Conservation (phyloP, 2,329 filamentous ascomycete genomes). For the Colletotrichum sp. region DNA sequence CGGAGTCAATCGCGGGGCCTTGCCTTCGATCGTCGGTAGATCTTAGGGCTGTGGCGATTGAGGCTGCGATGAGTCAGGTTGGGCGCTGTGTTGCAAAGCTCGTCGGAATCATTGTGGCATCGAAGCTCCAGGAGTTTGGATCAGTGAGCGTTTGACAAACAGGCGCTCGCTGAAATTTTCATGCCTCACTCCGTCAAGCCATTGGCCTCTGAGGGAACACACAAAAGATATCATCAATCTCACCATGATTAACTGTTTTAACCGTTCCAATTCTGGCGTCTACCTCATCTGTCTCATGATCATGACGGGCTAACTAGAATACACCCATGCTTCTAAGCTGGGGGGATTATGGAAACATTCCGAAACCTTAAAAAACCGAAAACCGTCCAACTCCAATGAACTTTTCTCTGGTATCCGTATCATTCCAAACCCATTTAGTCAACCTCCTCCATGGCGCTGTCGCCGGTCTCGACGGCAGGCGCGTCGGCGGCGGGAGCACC, state of each 20-base stretch:
- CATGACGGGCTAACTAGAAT: constrained; percentile 45
- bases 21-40: neutral
- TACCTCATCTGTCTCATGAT: constrained; percentile 46
- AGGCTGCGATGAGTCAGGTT: neutral
- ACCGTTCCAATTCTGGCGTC: constrained; percentile 33
- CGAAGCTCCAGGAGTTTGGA: neutral
- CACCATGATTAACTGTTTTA: neutral
- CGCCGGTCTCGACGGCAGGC: constrained; percentile 67
- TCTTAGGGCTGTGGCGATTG: neutral
- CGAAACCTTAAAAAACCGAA: constrained; percentile 31
- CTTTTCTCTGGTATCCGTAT: constrained; percentile 37
- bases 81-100: neutral
- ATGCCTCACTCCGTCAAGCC: too few species aligned
- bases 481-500: constrained; percentile 63
- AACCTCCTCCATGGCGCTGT: constrained; percentile 99
- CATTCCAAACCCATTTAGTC: constrained; percentile 67
- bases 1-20: neutral
- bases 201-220: too few species aligned
- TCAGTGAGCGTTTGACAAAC: neutral
- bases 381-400: constrained; percentile 46
- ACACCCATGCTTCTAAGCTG: constrained; percentile 35
- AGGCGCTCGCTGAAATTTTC: too few species aligned
- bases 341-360: constrained; percentile 37
- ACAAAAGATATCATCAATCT: neutral
- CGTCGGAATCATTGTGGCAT: neutral